Evolutionary conservation across 2,329 filamentous ascomycete genomes (phyloP).

Genomic region (Penicillium decumbens): DNA sequence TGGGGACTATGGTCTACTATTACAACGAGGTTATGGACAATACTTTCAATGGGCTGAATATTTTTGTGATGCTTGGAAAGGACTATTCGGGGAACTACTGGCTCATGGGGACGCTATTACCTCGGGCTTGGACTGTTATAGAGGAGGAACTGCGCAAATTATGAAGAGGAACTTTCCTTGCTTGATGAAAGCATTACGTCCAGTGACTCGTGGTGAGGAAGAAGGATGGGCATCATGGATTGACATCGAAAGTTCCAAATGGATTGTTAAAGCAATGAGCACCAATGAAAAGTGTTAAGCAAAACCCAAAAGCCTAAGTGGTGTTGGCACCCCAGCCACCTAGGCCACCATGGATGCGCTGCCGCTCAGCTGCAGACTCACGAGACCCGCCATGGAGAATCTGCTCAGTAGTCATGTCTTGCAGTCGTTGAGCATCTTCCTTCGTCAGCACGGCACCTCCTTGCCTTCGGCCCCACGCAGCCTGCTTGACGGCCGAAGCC

Average conservation of each 20-base stretch:
- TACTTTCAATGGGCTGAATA: conserved; percentile 3
- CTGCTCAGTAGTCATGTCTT: conserved; percentile 16
- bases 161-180: neutral
- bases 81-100: conserved; percentile 11
- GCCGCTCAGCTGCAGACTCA: conserved; percentile 19
- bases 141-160: conserved; percentile 2
- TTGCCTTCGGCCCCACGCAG: conserved; percentile 29
- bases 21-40: conserved; percentile 8
- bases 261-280: too few species aligned
- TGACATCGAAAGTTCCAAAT: too few species aligned
- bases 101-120: conserved; percentile 10
- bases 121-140: conserved; percentile 8
- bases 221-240: too few species aligned
- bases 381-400: conserved; percentile 7
- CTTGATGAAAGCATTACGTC: too few species aligned
- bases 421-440: conserved; percentile 20
- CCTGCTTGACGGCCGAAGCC: conserved; percentile 34
- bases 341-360: conserved; percentile 23
- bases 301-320: neutral
- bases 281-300: too few species aligned
- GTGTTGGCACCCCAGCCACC: conserved; percentile 10
- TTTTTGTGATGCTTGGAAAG: conserved; percentile 13
- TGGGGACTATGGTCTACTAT: conserved; percentile 10
- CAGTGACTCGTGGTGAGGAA: too few species aligned
- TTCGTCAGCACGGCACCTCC: conserved; percentile 16